Evolutionary conservation across 805 yeast species (phyloP), one percentile per base, ranked within the genome.

Genomic region (Starmera quercuum): DNA sequence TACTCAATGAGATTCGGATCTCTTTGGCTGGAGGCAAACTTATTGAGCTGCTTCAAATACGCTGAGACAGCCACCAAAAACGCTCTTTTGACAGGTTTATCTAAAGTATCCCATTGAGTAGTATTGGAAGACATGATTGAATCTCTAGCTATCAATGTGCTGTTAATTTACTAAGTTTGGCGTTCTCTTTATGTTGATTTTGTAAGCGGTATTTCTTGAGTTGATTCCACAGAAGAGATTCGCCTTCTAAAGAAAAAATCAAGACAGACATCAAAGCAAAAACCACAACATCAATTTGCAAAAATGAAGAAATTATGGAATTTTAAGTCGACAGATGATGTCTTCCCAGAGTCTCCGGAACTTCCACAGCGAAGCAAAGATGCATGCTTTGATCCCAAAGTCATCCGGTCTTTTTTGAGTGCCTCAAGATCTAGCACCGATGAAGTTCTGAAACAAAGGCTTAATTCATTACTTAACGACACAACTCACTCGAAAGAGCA

Each of bases 1-100:
- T 64, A 68, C 5, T 72, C 66, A 26, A 61, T 28, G 68, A 65
- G 59, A 54, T 66, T 66, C 63, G 15, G 70, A 13, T 26, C 16
- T 14, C 24, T 24, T 8, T 21, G 17, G 3, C 8, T 12, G 17
- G 36, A 26, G 20, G 32, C 27, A 28, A 26, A 33, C 4, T 25
- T 10, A 14, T 33, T 29, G 13, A 33, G 12, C 14, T 15, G 24
- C 14, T 21, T 24, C 12, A 33, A 17, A 27, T 28, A 33, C 7
- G 18, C 23, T 4, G 29, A 24, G 12, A 29, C 18, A 3, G 32
- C 28, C 12, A 8, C 10, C 8, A 33, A 7, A 23, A 33, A 29
- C 8, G 18, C 24, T 14, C 23, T 28, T 11, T 33, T 33, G 12
- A 28, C 36, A 11, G 27, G 27, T 13, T 25, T 25, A n/a, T n/a